Evolutionary conservation across 768 basidiomycete species (phyloP), one percentile per base, ranked within the genome.

Genomic region (Boletus sensibilis): DNA sequence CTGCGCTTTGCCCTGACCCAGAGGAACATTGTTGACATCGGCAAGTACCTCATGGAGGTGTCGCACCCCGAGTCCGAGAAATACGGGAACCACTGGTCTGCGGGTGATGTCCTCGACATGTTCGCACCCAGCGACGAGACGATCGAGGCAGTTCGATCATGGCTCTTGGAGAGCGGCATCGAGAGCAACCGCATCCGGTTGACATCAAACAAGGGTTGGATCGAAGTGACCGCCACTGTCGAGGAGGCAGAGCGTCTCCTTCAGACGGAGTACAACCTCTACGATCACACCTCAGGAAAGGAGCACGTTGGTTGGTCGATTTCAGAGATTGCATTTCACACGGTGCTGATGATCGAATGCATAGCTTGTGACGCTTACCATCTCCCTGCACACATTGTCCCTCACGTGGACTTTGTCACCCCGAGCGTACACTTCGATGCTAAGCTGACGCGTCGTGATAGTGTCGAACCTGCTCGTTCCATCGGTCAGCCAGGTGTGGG

Each of bases 341-440:
- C 8, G 11, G 20, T 34, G 25, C 53, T 62, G 37, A 64, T 48
- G 27, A 43, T 31, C 9, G 34, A 23, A 46, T 50, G 8, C 8
- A 9, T 55, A 72, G 74, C 65, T 21, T 76, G 72, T 55, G 61
- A 72, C 12, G 65, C 65, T 5, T 75, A 75, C 55, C 68, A 67
- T 40, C 57, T 75, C 29, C 75, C 74, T 10, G 62, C 56, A 14
- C 57, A 74, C 50, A 48, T 75, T 25, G 55, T 44, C 8, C 59
- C 66, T 34, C 75, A 76, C 46, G 61, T 74, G 16, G 71, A 76
- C 48, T 64, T 75, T 50, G 68, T 73, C 40, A 70, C 62, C 0
- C 71, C 71, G 11, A 69, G 70, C 11, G 63, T 74, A 1, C 64
- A 73, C 62, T 76, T 76, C 25, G 67, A 72, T 50, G 50, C 57